Evolutionary conservation across 1,139 yeast genomes (phyloP).

Genomic region (Yamadazyma jaroonii): DNA sequence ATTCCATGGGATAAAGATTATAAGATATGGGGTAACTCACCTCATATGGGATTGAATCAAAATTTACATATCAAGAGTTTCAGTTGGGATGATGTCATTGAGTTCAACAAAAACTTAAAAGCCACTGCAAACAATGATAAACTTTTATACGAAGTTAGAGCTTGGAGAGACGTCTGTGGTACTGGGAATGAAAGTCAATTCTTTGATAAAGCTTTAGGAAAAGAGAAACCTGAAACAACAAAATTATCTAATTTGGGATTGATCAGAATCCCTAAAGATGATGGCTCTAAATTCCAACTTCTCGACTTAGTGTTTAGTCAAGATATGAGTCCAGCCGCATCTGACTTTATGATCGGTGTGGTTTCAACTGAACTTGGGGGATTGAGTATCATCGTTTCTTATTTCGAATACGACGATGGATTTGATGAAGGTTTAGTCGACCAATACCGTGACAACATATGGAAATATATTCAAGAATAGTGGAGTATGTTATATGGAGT

Average conservation of each 20-base stretch:
- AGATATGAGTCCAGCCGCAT: conserved; percentile 33
- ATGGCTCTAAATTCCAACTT: conserved; percentile 21
- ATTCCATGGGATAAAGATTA: conserved; percentile 16
- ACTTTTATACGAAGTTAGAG: conserved; percentile 22
- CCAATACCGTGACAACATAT: conserved; percentile 19
- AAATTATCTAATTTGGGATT: conserved; percentile 43
- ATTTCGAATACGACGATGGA: conserved; percentile 20
- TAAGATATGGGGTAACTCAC: conserved; percentile 32
- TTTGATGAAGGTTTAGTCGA: conserved; percentile 20
- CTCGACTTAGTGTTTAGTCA: conserved; percentile 36
- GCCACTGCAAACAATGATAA: conserved; percentile 20
- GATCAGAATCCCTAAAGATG: conserved; percentile 18
- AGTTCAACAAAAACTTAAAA: conserved; percentile 20
- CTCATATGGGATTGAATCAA: conserved; percentile 32
- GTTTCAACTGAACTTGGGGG: conserved; percentile 36
- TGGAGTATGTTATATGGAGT: background rate
- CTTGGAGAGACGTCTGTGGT: conserved; percentile 11
- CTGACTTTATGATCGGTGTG: conserved; percentile 35
- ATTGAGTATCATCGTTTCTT: conserved; percentile 33
- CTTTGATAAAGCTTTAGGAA: conserved; percentile 22
- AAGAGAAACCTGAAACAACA: conserved; percentile 30
- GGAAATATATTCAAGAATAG: conserved; percentile 11
- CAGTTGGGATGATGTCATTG: conserved; percentile 34
- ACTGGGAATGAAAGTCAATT: conserved; percentile 16
- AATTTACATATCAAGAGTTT: conserved; percentile 25